Base-by-base conservation (phyloP, 306 rosid genomes). In the Rosa chinensis region DNA sequence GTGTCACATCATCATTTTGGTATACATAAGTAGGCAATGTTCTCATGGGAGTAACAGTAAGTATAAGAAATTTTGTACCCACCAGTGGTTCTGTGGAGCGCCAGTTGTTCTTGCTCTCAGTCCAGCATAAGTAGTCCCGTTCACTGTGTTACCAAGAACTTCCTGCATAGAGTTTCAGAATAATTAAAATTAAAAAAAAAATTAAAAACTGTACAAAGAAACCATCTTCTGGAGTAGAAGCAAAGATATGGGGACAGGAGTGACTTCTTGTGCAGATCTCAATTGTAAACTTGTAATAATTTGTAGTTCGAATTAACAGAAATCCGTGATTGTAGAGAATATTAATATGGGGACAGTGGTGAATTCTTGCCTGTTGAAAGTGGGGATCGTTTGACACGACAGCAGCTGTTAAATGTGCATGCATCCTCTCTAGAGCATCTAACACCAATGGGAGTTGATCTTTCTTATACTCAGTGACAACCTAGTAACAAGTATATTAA, bases 61-160 rank as follows among this genome's bases (percentile, higher is more conserved):
- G 52, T 70, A 16, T 18, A 70, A 23, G 37, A n/a, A 78, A 32
- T 14, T 47, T 42, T 76, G 50, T 17, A 80, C 78, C 43, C 28
- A 96, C 99, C 99, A 96, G 79, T 96, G 98, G 76, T 96, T 96
- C 72, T 93, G 99, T 37, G 97, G 99, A 77, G 99, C 99, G 56
- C 98, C 97, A 0, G 98, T 91, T 68, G 99, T 96, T 72, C 98
- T 91, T 52, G 97, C 99, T 88, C 98, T 87, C 61, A 96, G 83
- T 64, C 99, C 98, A 32, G 97, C 97, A 67, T 93, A 93, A 32
- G 99, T 93, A 10, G 99, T 95, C 35, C 99, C 99, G 6, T 93
- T 95, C 16, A 95, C 98, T 5, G 98, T 40, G 49, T 93, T 86
- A 8, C 98, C 99, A 78, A 95, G 85, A 32, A 95, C 96, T 80